Evolutionary conservation across 2,329 filamentous ascomycete species (phyloP), one percentile per base, ranked within the genome.

Genomic region (Phaeosphaeriaceae sp.): DNA sequence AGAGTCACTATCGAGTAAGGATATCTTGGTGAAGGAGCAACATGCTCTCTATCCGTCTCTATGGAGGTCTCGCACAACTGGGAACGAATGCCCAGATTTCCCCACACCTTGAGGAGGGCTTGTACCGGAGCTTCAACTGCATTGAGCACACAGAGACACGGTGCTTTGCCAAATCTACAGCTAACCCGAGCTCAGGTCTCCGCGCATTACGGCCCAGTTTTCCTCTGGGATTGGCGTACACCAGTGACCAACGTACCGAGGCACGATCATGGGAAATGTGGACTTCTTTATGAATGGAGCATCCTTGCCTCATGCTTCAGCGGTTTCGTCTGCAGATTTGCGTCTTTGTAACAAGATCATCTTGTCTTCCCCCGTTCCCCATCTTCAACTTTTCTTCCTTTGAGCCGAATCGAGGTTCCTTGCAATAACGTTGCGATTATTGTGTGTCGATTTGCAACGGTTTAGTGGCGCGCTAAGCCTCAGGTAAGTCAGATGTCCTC

Each of bases 381-480:
- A n/a, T n/a, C n/a, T n/a, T n/a, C n/a, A n/a, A n/a, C n/a, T n/a
- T n/a, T n/a, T n/a, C n/a, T n/a, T n/a, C n/a, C n/a, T n/a, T n/a
- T n/a, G n/a, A n/a, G n/a, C n/a, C n/a, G n/a, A n/a, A n/a, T n/a
- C n/a, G n/a, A n/a, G n/a, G n/a, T n/a, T n/a, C n/a, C n/a, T n/a
- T n/a, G n/a, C n/a, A n/a, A n/a, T n/a, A n/a, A n/a, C n/a, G n/a
- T n/a, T n/a, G n/a, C n/a, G n/a, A n/a, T n/a, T n/a, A n/a, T n/a
- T n/a, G n/a, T n/a, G n/a, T n/a, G n/a, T 34, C n/a, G n/a, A n/a
- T 15, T 15, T 34, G n/a, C 32, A 5, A 5, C 32, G 37, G 23
- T 16, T 41, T 21, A 28, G 57, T 56, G 57, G 50, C 52, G 54
- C 43, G 50, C 44, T 48, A 54, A 36, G 43, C 38, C 33, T 30